Base-by-base conservation (phyloP, 2,329 filamentous ascomycete genomes). In the Aspergillus eucalypticola region DNA sequence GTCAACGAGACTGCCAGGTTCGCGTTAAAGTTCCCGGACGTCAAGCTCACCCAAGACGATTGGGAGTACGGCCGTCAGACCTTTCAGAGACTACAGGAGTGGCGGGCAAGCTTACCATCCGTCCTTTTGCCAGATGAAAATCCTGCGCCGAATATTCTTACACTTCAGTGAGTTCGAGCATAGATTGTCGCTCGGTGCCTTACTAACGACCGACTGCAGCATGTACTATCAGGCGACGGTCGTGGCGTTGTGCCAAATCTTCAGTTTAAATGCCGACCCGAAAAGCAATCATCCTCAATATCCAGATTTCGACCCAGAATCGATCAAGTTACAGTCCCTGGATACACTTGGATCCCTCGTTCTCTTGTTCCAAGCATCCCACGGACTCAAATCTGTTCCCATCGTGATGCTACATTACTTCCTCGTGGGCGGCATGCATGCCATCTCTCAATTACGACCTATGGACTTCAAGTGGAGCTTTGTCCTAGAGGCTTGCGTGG, bases 321-420 rank as follows among this genome's bases (percentile, higher is more conserved):
- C 21, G 2, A 54, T 64, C 10, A 63, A 65, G 25, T 56, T 57
- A 13, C 53, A 58, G 2, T 62, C 66, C 13, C 53, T 69, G 41
- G 62, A 68, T 27, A 39, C 35, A 5, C 58, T 68, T 10, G 67
- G 66, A 15, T 66, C 67, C 1, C 63, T 69, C 27, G 53, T 69
- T 7, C 56, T 69, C 7, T 48, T 66, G 7, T 69, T 61, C 49
- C 66, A 65, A 58, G 59, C 63, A 5, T 55, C 21, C 41, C 66
- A 69, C 46, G 67, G 67, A 4, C 67, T 64, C 57, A 69, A 67
- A 38, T 69, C 67, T 1, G 56, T 68, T 7, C 67, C 67, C 3
- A 63, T 69, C 21, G 66, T 69, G 2, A 68, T 69, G 66, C 55
- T 69, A 15, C 67, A 69, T 49, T 69, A 69, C 50, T 66, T 68